Base-by-base conservation (phyloP, 345 rosid species). In the Eutrema yunnanense region DNA sequence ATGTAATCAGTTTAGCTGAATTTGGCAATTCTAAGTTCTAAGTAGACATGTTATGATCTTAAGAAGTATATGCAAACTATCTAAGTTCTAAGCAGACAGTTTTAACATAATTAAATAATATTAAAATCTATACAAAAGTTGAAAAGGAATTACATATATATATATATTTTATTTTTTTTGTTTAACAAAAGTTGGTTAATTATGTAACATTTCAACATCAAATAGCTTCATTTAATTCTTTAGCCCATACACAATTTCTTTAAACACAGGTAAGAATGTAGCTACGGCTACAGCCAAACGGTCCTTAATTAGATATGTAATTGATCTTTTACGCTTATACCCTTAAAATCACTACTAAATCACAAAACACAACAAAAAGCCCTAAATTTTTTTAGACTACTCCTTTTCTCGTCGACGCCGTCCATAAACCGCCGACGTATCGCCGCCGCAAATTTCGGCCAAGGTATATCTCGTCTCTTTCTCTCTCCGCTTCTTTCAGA, bases 401-500 rank as follows among this genome's bases (percentile, higher is more conserved):
- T 16, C 72, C 6, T 53, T 63, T 34, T 36, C n/a, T 47, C 65
- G 32, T 71, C 75, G 67, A 38, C 75, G 42, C 51, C 79, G 67
- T 60, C 29, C n/a, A n/a, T n/a, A n/a, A n/a, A n/a, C n/a, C n/a
- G n/a, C n/a, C 70, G 70, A 46, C 73, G 36, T 54, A 62, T 57
- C 68, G 27, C 26, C 60, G 62, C 55, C 54, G 49, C 47, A 19
- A 51, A 55, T 37, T 48, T 41, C 40, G 2, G 14, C 44, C 32
- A 55, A 30, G 63, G 72, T 68, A 9, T 2, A 30, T 3, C 34
- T 33, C 32, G 8, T 34, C 43, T 49, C 19, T 33, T 44, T 6
- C 32, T 3, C 47, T 30, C 19, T 26, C 36, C 0, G 9, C 30
- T 63, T 43, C 5, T 1, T 62, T 46, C 9, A 36, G 38, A 12